A percentile compares a stretch with the other conserved stretches of the same genome.
phyloP scores from a whole-genome alignment of 2,329 filamentous ascomycete species.

The Parastagonospora nodorum region DNA sequence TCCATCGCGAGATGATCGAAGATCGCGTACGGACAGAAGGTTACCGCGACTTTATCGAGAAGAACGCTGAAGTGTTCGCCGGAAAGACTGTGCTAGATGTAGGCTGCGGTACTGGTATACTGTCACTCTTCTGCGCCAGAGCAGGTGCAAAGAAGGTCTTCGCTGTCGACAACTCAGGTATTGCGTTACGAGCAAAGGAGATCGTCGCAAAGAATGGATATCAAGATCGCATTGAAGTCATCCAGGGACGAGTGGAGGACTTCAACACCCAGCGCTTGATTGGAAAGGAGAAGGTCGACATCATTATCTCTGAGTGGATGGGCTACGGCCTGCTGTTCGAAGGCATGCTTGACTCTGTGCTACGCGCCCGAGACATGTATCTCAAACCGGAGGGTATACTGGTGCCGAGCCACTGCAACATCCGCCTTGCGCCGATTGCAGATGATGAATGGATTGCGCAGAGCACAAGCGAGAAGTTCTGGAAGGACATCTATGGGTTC shows the following conservation, averaged over 20 bases:
- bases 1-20: slow-evolving; percentile 96
- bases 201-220: slow-evolving; percentile 84
- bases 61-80: slow-evolving; percentile 83
- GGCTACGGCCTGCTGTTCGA: slow-evolving; percentile 92
- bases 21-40: slow-evolving; percentile 86
- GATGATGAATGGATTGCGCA: slow-evolving; percentile 79
- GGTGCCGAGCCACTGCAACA: slow-evolving; percentile 81
- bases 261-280: slow-evolving; percentile 66
- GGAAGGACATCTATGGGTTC: slow-evolving; percentile 93
- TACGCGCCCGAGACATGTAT: slow-evolving; percentile 87
- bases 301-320: slow-evolving; percentile 99
- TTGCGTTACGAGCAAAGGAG: slow-evolving; percentile 83
- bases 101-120: slow-evolving; percentile 79
- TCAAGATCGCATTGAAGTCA: slow-evolving; percentile 73
- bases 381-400: slow-evolving; percentile 79
- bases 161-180: slow-evolving; percentile 89
- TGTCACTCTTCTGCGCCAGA: slow-evolving; percentile 93
- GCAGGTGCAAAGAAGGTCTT: slow-evolving; percentile 86
- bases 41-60: slow-evolving; percentile 94
- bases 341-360: slow-evolving; percentile 91
- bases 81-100: slow-evolving; percentile 90
- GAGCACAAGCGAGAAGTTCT: slow-evolving; percentile 71
- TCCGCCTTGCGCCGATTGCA: slow-evolving; percentile 80
- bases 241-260: slow-evolving; percentile 88
- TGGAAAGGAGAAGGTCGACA: slow-evolving; percentile 70